Evolutionary conservation across 2,329 filamentous ascomycete genomes (phyloP).

Genomic region (Aureobasidium sp.): DNA sequence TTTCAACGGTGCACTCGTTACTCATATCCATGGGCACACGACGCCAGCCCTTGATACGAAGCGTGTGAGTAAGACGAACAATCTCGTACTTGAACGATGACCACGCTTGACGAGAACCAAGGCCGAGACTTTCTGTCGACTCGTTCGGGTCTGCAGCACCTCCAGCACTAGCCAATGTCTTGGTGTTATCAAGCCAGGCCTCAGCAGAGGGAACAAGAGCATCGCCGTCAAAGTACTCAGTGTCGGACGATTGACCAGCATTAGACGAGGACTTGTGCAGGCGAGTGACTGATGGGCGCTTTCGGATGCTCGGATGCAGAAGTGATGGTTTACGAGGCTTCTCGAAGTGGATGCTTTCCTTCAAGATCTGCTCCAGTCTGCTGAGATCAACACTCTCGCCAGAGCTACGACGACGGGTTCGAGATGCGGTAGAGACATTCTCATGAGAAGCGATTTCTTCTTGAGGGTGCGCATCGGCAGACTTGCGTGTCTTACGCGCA

Average conservation of each 20-base stretch:
- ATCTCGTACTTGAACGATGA: slow-evolving; percentile 85
- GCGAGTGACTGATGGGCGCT: slow-evolving; percentile 17
- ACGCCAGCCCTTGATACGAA: slow-evolving; percentile 86
- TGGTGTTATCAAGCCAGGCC: slow-evolving; percentile 78
- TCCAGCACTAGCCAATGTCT: slow-evolving; percentile 69
- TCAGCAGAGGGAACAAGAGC: slow-evolving; percentile 77
- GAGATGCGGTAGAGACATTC: slow-evolving; percentile 1
- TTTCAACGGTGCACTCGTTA: slow-evolving; percentile 59
- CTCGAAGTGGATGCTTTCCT: slow-evolving; percentile 50
- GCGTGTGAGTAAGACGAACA: slow-evolving; percentile 76
- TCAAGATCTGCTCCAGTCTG: slow-evolving; percentile 69
- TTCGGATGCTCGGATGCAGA: slow-evolving; percentile 21
- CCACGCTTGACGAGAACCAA: slow-evolving; percentile 51
- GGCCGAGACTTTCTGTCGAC: slow-evolving; percentile 40
- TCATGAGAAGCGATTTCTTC: slow-evolving; percentile 11
- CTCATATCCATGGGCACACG: slow-evolving; percentile 65
- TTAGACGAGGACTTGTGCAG: slow-evolving; percentile 33
- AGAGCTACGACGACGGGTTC: slow-evolving; percentile 29
- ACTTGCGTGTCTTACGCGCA: slow-evolving; percentile 37
- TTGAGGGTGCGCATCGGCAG: slow-evolving; percentile 27
- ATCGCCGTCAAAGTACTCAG: slow-evolving; percentile 76
- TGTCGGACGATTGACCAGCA: slow-evolving; percentile 64
- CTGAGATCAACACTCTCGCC: slow-evolving; percentile 68
- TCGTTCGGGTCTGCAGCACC: slow-evolving; percentile 32
- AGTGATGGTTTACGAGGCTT: slow-evolving; percentile 17